Evolutionary conservation across 2,329 filamentous ascomycete genomes (phyloP).

Genomic region (Fusarium miscanthi): DNA sequence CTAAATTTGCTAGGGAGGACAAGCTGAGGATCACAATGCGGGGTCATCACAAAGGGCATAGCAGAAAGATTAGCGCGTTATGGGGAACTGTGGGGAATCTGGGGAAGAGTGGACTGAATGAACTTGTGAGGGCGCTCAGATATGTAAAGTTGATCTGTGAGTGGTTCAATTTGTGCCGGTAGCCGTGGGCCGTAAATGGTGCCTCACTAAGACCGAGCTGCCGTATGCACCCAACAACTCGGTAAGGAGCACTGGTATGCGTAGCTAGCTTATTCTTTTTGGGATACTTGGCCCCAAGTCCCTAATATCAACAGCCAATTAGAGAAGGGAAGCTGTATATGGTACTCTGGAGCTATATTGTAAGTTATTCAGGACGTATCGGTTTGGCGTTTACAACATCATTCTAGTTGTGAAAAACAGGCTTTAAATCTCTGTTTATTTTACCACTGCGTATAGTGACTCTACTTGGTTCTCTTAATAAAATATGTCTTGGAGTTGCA

Average conservation of each 20-base stretch:
- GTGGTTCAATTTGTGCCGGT: neutral
- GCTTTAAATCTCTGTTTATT: neutral
- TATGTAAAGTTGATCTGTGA: neutral
- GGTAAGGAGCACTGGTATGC: no score
- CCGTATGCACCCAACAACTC: neutral
- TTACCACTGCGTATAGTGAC: neutral
- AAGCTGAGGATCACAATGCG: neutral
- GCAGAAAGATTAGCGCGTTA: neutral
- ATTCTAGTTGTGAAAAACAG: no score
- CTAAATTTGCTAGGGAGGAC: neutral
- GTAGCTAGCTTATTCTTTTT: neutral
- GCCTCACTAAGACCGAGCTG: neutral
- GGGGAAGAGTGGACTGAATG: neutral
- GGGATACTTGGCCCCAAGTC: neutral
- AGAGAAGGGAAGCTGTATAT: neutral
- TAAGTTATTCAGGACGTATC: neutral
- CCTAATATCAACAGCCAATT: neutral
- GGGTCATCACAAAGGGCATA: neutral
- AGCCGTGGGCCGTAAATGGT: neutral
- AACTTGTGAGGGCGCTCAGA: neutral
- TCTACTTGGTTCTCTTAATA: neutral
- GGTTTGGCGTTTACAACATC: neutral
- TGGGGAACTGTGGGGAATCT: neutral
- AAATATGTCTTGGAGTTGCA: slow-evolving; percentile 13
- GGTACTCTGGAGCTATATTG: no score